phyloP scores from a whole-genome alignment of 2,329 filamentous ascomycete genomes.

The Xylariaceae sp. region DNA sequence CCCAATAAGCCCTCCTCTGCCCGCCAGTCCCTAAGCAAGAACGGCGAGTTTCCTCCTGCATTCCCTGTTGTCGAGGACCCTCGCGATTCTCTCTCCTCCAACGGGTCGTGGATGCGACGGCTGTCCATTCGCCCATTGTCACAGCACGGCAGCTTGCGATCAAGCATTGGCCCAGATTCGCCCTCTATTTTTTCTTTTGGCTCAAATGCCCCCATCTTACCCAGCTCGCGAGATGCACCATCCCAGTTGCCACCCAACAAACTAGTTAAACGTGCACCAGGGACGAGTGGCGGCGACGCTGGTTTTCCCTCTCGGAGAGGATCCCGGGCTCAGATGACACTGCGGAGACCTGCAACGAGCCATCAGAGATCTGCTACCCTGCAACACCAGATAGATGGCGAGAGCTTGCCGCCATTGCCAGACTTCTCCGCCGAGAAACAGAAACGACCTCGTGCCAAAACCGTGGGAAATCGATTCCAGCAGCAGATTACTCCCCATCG shows the following conservation, averaged over 20 bases:
- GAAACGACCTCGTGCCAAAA: constrained; percentile 33
- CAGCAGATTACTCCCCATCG: constrained; percentile 11
- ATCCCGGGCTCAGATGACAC: constrained; percentile 58
- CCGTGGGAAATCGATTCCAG: constrained; percentile 16
- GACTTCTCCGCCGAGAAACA: constrained; percentile 30
- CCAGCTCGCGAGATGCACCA: constrained; percentile 35
- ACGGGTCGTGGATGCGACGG: constrained; percentile 68
- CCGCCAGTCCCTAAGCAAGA: constrained; percentile 41
- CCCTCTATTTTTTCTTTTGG: constrained; percentile 64
- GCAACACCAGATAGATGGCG: constrained; percentile 42
- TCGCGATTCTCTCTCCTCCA: constrained; percentile 58
- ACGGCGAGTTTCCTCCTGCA: constrained; percentile 18
- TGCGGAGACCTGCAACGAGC: constrained; percentile 73
- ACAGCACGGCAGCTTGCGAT: constrained; percentile 60
- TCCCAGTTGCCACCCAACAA: constrained; percentile 63
- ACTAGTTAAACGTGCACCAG: constrained; percentile 68
- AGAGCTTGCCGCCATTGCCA: constrained; percentile 21
- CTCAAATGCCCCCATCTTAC: constrained; percentile 62
- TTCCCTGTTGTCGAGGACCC: constrained; percentile 38
- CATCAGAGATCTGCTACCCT: constrained; percentile 72
- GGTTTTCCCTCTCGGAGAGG: constrained; percentile 42
- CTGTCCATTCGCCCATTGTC: constrained; percentile 63
- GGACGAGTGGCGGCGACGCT: constrained; percentile 45
- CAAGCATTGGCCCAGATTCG: constrained; percentile 62
- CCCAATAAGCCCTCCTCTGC: constrained; percentile 37